Conservation (phyloP, 345 rosid genomes). For the Heritiera littoralis region DNA sequence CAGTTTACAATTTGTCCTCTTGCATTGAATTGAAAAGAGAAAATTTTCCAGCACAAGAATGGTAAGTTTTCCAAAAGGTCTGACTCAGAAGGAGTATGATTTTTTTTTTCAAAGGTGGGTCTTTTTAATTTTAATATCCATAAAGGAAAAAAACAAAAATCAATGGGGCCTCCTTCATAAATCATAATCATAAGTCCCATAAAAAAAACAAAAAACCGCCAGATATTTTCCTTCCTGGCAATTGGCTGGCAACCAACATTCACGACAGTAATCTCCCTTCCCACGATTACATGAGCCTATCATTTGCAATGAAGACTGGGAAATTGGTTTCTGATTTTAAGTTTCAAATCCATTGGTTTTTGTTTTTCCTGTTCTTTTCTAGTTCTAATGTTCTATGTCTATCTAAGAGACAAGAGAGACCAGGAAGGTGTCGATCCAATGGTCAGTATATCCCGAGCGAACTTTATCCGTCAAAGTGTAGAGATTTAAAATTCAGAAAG, state of each 20-base stretch:
- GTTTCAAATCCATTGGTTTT: neutral
- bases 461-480: too few species aligned
- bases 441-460: too few species aligned
- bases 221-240: slow-evolving; percentile 21
- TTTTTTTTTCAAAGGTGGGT: neutral
- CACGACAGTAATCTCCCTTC: neutral
- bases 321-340: neutral
- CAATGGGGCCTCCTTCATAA: slow-evolving; percentile 7
- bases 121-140: neutral
- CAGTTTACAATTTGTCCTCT: slow-evolving; percentile 1
- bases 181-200: slow-evolving; percentile 14
- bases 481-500: too few species aligned
- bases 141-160: neutral
- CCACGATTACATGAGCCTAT: neutral
- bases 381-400: too few species aligned
- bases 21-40: neutral
- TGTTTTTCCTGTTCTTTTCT: neutral
- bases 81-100: slow-evolving; percentile 14
- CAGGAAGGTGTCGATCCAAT: neutral
- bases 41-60: neutral
- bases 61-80: slow-evolving; percentile 20
- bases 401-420: neutral
- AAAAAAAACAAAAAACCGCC: neutral
- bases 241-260: slow-evolving; percentile 32
- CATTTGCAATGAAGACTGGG: neutral